Conservation (phyloP, 495 filamentous ascomycete genomes). For the Daldinia bambusicola region DNA sequence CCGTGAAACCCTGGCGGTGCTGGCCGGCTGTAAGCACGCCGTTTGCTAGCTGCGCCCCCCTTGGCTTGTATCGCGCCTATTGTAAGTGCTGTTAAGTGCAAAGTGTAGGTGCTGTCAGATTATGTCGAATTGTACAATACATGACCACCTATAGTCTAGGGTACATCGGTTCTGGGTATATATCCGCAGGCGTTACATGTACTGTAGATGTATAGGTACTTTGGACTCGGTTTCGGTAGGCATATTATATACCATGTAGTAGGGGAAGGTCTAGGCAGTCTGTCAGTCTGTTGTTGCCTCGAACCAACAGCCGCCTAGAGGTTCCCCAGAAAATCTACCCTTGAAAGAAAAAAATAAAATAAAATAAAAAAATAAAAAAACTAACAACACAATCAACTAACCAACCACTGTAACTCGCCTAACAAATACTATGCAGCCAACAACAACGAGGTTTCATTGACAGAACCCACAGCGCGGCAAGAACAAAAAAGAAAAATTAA, state of each 20-base stretch:
- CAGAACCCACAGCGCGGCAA: neutral
- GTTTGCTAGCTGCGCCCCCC: slow-evolving; percentile 38
- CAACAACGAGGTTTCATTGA: neutral
- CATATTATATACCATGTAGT: neutral
- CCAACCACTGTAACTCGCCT: too few species aligned
- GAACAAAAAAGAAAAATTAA: neutral
- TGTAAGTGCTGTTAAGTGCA: neutral
- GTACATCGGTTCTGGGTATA: too few species aligned
- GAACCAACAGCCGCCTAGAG: slow-evolving; percentile 1
- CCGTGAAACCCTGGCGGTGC: slow-evolving; percentile 31
- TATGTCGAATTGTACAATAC: neutral
- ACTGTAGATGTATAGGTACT: slow-evolving; percentile 15
- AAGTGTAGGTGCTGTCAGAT: slow-evolving; percentile 21
- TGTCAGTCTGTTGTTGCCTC: neutral
- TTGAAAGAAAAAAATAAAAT: neutral
- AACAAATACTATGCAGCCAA: neutral
- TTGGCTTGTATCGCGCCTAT: slow-evolving; percentile 16
- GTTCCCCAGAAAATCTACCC: slow-evolving; percentile 12
- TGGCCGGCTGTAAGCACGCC: slow-evolving; percentile 26
- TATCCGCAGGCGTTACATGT: too few species aligned
- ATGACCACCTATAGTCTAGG: too few species aligned
- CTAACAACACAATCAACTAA: neutral
- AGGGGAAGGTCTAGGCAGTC: too few species aligned
- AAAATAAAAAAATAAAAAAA: neutral
- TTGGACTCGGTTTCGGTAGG: slow-evolving; percentile 8